Evolutionary conservation across 768 basidiomycete genomes (phyloP).

Genomic region (Suillus subalutaceus): DNA sequence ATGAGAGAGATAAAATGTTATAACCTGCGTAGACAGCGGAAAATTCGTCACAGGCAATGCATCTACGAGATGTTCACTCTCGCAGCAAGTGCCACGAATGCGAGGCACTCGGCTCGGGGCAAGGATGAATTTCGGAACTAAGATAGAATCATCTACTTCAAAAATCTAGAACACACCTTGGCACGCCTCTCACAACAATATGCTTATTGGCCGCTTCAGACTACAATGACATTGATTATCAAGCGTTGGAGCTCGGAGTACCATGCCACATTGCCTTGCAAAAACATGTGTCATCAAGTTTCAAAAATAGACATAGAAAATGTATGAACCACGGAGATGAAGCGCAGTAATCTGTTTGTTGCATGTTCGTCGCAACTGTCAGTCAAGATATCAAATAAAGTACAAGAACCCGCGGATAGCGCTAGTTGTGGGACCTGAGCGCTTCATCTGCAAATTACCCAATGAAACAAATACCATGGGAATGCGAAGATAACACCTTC

Average conservation of each 20-base stretch:
- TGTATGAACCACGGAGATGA: neutral
- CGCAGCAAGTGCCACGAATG: neutral
- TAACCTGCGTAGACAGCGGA: neutral
- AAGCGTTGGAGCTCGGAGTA: neutral
- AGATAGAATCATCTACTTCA: neutral
- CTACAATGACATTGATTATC: neutral
- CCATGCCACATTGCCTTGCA: neutral
- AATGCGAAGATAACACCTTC: neutral
- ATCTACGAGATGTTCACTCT: neutral
- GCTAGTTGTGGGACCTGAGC: neutral
- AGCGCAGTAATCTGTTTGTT: neutral
- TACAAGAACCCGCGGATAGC: neutral
- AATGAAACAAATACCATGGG: neutral
- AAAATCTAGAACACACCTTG: neutral
- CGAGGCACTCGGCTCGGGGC: neutral
- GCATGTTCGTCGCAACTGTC: neutral
- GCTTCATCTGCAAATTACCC: neutral
- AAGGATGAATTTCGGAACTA: neutral
- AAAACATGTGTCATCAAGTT: neutral
- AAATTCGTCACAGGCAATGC: neutral
- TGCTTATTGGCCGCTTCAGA: neutral
- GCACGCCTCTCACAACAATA: neutral
- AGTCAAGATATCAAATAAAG: neutral
- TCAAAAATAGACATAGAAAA: neutral
- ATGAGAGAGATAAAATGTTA: neutral